These are phyloP conservation scores for Boletus rubescentipes DNA, from an alignment of 768 basidiomycete species.

Conservation along the genomic window DNA sequence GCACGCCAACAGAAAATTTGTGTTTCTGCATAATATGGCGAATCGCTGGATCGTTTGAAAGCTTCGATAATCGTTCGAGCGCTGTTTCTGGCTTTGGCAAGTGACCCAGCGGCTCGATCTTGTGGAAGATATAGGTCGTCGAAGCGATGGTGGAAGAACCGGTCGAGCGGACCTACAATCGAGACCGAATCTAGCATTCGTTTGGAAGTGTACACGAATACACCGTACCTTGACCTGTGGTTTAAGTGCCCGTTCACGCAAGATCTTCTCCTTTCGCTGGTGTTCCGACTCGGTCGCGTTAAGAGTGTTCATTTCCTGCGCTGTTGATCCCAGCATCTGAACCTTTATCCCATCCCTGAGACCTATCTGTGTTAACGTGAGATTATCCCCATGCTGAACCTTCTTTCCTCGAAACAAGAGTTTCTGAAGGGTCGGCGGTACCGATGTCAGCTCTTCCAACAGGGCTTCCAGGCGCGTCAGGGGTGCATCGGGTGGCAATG, in stretches of 20 bases:
- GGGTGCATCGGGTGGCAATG: constrained; percentile 48
- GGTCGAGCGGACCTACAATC: constrained; percentile 57
- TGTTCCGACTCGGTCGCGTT: constrained; percentile 58
- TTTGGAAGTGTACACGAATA: neutral
- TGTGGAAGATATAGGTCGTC: constrained; percentile 60
- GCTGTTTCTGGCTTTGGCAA: constrained; percentile 65
- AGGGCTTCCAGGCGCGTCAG: constrained; percentile 49
- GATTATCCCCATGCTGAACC: constrained; percentile 27
- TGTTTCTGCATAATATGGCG: constrained; percentile 69
- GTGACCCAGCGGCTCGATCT: constrained; percentile 58
- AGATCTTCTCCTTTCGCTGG: constrained; percentile 53
- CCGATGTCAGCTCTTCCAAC: constrained; percentile 62
- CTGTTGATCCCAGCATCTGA: constrained; percentile 69
- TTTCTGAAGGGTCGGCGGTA: constrained; percentile 68
- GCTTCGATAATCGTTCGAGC: constrained; percentile 48
- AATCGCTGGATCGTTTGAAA: constrained; percentile 72
- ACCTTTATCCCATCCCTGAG: constrained; percentile 64
- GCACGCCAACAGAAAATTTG: constrained; percentile 60
- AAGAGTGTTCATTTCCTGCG: constrained; percentile 53
- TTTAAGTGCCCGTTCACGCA: constrained; percentile 57
- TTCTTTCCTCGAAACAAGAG: constrained; percentile 71
- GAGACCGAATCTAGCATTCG: neutral
- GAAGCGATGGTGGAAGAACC: constrained; percentile 39
- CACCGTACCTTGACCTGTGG: constrained; percentile 55
- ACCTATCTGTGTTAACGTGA: constrained; percentile 46